These are phyloP conservation scores for Zymoseptoria brevis DNA, from an alignment of 2,329 filamentous ascomycete species.

Conservation along the genomic window DNA sequence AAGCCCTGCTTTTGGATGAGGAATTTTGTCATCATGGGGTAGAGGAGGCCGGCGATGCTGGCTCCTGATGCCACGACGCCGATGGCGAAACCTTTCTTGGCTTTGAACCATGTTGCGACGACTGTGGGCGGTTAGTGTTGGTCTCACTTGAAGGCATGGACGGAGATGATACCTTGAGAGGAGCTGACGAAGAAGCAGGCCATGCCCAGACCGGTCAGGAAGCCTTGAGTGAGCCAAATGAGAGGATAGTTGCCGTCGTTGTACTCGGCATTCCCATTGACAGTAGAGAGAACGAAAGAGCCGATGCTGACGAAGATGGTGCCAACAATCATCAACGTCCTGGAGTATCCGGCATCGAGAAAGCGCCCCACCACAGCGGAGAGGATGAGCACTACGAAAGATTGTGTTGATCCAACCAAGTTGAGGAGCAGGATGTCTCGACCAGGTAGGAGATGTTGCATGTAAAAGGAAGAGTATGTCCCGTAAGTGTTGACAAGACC, in stretches of 20 bases:
- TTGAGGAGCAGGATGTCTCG: constrained; percentile 38
- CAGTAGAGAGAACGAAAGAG: constrained; percentile 38
- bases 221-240: constrained; percentile 42
- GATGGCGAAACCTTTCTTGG: constrained; percentile 40
- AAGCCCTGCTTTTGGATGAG: constrained; percentile 38
- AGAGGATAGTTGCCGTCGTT: constrained; percentile 34
- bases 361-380: constrained; percentile 42
- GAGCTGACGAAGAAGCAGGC: constrained; percentile 46
- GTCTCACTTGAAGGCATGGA: background rate
- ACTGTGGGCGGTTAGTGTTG: constrained; percentile 26
- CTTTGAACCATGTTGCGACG: constrained; percentile 43
- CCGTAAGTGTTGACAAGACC: constrained; percentile 42
- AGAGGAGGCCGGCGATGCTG: constrained; percentile 35
- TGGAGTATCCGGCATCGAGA: constrained; percentile 40
- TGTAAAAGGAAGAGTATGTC: constrained; percentile 44
- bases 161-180: constrained; percentile 37
- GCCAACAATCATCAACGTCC: constrained; percentile 35
- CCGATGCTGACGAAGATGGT: constrained; percentile 37
- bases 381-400: constrained; percentile 38
- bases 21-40: constrained; percentile 41
- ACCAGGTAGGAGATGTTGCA: constrained; percentile 36
- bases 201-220: constrained; percentile 43
- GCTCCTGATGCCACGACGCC: constrained; percentile 46
- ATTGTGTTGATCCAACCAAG: constrained; percentile 42
- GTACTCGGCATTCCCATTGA: constrained; percentile 32